Evolutionary conservation across 352 stramenopile species (phyloP), one percentile per base, ranked within the genome.

Genomic region (Globisporangium paroecandrum): DNA sequence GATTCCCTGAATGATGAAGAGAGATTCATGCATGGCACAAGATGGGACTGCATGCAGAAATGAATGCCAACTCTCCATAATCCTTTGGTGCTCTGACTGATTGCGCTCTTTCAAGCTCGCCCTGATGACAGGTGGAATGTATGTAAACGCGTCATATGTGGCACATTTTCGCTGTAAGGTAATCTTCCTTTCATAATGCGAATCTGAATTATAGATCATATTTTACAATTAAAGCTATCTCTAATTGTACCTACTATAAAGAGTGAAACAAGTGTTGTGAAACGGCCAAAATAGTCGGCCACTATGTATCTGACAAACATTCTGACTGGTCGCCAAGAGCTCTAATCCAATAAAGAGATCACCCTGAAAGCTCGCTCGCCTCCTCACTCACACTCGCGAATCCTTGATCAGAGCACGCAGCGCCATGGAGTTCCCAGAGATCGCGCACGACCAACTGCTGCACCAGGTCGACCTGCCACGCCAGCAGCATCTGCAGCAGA

Each of bases 401-500:
- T 53, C 15, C 5, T 1, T 38, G 3, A 3, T 36, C 8, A 53
- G 43, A 15, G 27, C 54, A 36, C 5, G 47, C 20, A 27, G 47
- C 27, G 7, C 18, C 54, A 81, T 81, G 72, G 75, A 81, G 41
- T 58, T 81, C 1, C 61, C 69, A 0, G 66, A 69, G 47, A 22
- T 77, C 38, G 67, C 57, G 36, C 72, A 77, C 47, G 72, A 79
- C 62, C 57, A 36, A 8, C 53, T 77, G 54, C 65, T 79, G 41
- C 72, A 76, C 69, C 54, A 76, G 38, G 64, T 81, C 24, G 75
- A 81, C 56, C 66, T 75, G 51, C 66, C 72, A 32, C 69, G 51
- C 38, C 64, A 77, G 46, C 54, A 81, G 46, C 75, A 77, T 27
- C 56, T 73, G 9, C 43, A 59, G 20, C 12, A 70, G n/a, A 67